Conservation (phyloP, 2,329 filamentous ascomycete species). For the Aspergillus pseudoglaucus region DNA sequence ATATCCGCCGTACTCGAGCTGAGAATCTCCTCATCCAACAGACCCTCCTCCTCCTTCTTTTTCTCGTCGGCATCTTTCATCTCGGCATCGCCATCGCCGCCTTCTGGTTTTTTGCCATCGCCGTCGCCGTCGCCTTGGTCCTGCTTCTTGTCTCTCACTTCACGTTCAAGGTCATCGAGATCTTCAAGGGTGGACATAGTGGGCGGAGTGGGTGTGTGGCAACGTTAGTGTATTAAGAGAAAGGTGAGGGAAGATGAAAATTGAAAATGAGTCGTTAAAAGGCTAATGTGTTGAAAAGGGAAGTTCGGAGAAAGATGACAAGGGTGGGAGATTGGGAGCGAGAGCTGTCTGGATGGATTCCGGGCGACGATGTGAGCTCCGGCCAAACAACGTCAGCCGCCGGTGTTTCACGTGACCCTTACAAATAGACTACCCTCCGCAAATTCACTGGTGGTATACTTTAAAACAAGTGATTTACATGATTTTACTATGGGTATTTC, state of each 20-base stretch:
- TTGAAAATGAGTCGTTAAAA: not conserved
- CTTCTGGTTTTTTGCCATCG: slow-evolving; percentile 49
- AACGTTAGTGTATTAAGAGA: not conserved
- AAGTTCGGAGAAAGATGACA: not conserved
- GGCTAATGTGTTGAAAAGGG: not conserved
- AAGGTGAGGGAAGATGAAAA: not conserved
- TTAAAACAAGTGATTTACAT: too few relatives aligned
- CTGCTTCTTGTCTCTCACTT: slow-evolving; percentile 66
- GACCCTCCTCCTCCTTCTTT: slow-evolving; percentile 64
- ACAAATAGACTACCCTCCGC: not conserved
- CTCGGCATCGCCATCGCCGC: slow-evolving; percentile 68
- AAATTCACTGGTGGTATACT: not conserved
- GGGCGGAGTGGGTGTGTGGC: slow-evolving; percentile 19
- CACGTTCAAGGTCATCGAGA: slow-evolving; percentile 80
- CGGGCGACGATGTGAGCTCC: slow-evolving; percentile 19
- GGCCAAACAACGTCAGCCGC: slow-evolving; percentile 31
- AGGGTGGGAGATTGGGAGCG: slow-evolving; percentile 5
- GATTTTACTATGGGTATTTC: too few relatives aligned
- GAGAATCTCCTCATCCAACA: slow-evolving; percentile 89
- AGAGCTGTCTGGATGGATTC: slow-evolving; percentile 13
- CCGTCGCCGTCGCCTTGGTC: slow-evolving; percentile 52
- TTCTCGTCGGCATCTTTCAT: slow-evolving; percentile 76
- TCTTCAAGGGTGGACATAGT: slow-evolving; percentile 85
- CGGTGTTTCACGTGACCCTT: slow-evolving; percentile 24
- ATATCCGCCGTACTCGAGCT: slow-evolving; percentile 92